Evolutionary conservation across 2,329 filamentous ascomycete species (phyloP), one percentile per base, ranked within the genome.

Genomic region (Remersonia thermophila): DNA sequence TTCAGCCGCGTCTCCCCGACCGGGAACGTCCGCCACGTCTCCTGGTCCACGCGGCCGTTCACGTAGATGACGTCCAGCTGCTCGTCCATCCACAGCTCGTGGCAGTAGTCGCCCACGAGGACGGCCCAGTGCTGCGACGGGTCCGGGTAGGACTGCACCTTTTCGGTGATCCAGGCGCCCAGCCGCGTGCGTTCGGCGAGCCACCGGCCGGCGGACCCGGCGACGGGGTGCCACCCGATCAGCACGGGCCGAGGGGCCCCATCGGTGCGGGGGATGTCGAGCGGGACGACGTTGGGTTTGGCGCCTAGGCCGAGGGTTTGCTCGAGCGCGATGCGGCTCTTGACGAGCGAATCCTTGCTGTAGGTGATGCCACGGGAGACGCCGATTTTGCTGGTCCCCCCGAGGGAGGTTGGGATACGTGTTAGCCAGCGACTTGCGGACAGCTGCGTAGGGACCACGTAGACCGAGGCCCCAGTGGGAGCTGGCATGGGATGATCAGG

Each of bases 1-100:
- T 69, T 71, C 43, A 72, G 71, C 5, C 59, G 58, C 14, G 69
- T 72, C 50, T 65, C 58, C 13, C 69, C 69, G 0, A 72, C 67
- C 14, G 58, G 48, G 35, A 68, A 71, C 0, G 63, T 69, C 6
- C 55, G 58, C 69, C 69, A 73, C 26, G 69, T 60, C 1, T 62
- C 61, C 3, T 55, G 53, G 0, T 58, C 51, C n/a, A 69, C 43
- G 33, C 48, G 56, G 15, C 63, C 63, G 39, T 74, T 74, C 33
- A 63, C 69, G 46, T 74, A 74, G 32, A 73, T 73, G 16, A 74
- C 61, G 44, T 73, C 57, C 9, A 73, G 62, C 9, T 66, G 55
- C 48, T 74, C 70, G 29, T 74, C 69, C 69, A 74, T 74, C 70
- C 71, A 75, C n/a, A 75, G 53, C 49, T 74, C 60, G 48, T 74